Base-by-base conservation (phyloP, 164 flowering plant genomes). In the Vitis rotundifolia region DNA sequence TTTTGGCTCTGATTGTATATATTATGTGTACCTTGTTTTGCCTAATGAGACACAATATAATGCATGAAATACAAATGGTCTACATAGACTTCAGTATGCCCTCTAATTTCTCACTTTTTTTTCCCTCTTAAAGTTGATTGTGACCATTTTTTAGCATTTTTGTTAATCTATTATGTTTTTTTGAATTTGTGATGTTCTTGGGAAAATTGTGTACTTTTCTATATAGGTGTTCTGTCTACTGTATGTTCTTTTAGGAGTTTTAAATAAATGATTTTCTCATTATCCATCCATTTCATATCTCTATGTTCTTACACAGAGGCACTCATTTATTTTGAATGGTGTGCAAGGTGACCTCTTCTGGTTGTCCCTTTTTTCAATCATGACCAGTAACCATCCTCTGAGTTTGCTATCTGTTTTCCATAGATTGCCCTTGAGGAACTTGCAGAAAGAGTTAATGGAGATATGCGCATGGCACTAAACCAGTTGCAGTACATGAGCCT, bases 381-480 rank as follows among this genome's bases (percentile, higher is more conserved):
- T 44, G 22, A 63, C 52, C 15, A 37, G 5, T 37, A 63, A 47
- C 52, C 49, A 47, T 18, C 51, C 15, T n/a, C 31, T 49, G 22
- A 5, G 37, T 15, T 60, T 52, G 14, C 52, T 60, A 8, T 53
- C 47, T 59, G 12, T n/a, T 60, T 14, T 78, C 49, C 19, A 53
- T 69, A 95, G 99, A 85, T 90, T 80, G 93, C 99, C 49, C 91
- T 95, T 49, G 98, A 93, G 84, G 97, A 90, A 83, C 95, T 95
- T 71, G 97, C 97, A n/a, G 93, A 89, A 66, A 84, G 93, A 81
- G 94, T 86, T 55, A 88, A 93, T 75, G 98, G 99, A 68, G 99
- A 95, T 84, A 91, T 95, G 80, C 98, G 98, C 31, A 89, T 91
- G 97, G 99, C 98, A 29, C 56, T 93, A 52, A 95, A 95, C 68